Evolutionary conservation across 2,329 filamentous ascomycete genomes (phyloP).

Genomic region (Cadophora malorum): DNA sequence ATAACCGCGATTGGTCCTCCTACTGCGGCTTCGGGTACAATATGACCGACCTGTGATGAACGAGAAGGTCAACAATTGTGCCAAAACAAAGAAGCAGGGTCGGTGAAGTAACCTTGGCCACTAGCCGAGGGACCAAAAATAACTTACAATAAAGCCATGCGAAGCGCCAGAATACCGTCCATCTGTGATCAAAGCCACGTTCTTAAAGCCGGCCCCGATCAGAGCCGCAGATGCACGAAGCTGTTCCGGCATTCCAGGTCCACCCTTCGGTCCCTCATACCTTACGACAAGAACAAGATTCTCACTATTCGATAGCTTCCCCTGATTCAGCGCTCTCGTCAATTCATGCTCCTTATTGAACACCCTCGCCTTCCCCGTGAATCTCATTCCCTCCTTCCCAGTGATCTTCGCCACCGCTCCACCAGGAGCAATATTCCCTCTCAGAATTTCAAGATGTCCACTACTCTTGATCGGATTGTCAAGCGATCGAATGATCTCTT

Average conservation of each 20-base stretch:
- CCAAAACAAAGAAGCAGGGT: background rate
- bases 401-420: slow-evolving; percentile 97
- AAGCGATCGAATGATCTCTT: slow-evolving; percentile 83
- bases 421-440: slow-evolving; percentile 85
- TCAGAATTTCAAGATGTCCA: slow-evolving; percentile 87
- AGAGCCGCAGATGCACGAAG: slow-evolving; percentile 87
- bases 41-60: slow-evolving; percentile 68
- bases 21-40: slow-evolving; percentile 86
- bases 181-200: slow-evolving; percentile 91
- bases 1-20: slow-evolving; percentile 90
- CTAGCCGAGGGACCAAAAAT: background rate
- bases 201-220: slow-evolving; percentile 88
- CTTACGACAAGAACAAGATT: slow-evolving; percentile 90
- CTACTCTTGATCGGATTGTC: slow-evolving; percentile 78
- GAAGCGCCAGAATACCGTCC: slow-evolving; percentile 77
- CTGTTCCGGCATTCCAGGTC: slow-evolving; percentile 96
- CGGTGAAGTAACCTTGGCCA: background rate
- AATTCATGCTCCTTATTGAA: slow-evolving; percentile 87
- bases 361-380: slow-evolving; percentile 78
- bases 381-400: slow-evolving; percentile 86
- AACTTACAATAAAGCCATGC: slow-evolving; percentile 79
- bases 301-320: slow-evolving; percentile 72
- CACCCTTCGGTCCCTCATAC: slow-evolving; percentile 92
- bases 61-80: background rate
- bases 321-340: slow-evolving; percentile 73